These are phyloP conservation scores for Ascosphaera acerosa DNA, from an alignment of 2,329 filamentous ascomycete genomes.

Conservation along the genomic window DNA sequence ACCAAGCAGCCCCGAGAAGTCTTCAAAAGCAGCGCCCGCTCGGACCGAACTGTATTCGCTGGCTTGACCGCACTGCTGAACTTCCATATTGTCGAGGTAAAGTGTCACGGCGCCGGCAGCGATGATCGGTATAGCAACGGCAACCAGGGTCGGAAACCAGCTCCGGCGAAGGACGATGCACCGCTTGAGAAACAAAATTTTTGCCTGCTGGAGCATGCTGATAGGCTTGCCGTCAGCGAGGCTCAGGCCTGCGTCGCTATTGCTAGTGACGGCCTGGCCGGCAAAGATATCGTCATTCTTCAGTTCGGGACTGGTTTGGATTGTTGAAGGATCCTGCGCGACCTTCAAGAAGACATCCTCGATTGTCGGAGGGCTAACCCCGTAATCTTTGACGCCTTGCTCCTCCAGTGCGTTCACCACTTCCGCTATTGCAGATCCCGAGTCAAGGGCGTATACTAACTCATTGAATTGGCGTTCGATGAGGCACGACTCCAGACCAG, in stretches of 20 bases:
- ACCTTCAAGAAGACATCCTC: slow-evolving; percentile 80
- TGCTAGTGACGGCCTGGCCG: slow-evolving; percentile 5
- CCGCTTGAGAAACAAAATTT: slow-evolving; percentile 55
- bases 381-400: slow-evolving; percentile 45
- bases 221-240: slow-evolving; percentile 31
- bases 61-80: background rate
- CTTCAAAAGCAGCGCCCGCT: background rate
- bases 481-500: slow-evolving; percentile 27
- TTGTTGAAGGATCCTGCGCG: slow-evolving; percentile 35
- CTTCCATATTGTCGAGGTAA: slow-evolving; percentile 36
- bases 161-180: slow-evolving; percentile 53
- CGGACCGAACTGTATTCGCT: background rate
- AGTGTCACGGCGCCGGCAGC: slow-evolving; percentile 57
- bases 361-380: slow-evolving; percentile 69
- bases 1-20: background rate
- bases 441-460: slow-evolving; percentile 43
- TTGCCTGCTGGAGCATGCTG: slow-evolving; percentile 41
- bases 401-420: slow-evolving; percentile 46
- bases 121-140: slow-evolving; percentile 52
- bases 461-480: slow-evolving; percentile 41
- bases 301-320: slow-evolving; percentile 6
- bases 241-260: background rate
- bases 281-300: slow-evolving; percentile 3
- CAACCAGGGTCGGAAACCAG: slow-evolving; percentile 48
- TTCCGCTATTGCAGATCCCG: slow-evolving; percentile 42